Evolutionary conservation across 2,329 filamentous ascomycete genomes (phyloP).

Genomic region (Trichoderma endophyticum): DNA sequence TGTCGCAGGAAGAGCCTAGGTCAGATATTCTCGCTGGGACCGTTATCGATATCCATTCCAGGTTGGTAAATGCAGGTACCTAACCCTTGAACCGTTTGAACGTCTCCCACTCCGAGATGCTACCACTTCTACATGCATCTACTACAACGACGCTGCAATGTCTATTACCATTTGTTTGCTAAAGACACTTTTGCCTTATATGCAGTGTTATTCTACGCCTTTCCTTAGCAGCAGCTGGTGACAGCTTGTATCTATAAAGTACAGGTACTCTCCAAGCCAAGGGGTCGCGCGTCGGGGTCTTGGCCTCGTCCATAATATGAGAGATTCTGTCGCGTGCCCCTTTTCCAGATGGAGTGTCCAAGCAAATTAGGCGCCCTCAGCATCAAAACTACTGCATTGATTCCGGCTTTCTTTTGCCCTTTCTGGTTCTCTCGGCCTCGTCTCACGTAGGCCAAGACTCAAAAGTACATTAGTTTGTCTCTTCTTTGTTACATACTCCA

Average conservation of each 20-base stretch:
- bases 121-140: not conserved
- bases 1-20: not conserved
- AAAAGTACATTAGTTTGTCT: not conserved
- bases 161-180: not conserved
- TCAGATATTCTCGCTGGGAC: not conserved
- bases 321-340: constrained; percentile 8
- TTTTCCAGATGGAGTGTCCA: constrained; percentile 11
- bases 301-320: not conserved
- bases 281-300: not conserved
- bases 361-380: not conserved
- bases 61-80: not conserved
- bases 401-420: not conserved
- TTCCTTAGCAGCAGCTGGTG: not conserved
- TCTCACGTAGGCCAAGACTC: constrained; percentile 5
- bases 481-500: not conserved
- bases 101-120: not conserved
- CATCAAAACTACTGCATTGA: not conserved
- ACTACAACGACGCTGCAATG: not conserved
- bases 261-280: not conserved
- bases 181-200: no score
- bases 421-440: not conserved
- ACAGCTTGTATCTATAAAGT: not conserved
- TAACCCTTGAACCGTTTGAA: not conserved
- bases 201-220: not conserved
- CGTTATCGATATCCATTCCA: not conserved